These are phyloP conservation scores for Kondoa subrosea DNA, from an alignment of 768 basidiomycete genomes.

Conservation along the genomic window DNA sequence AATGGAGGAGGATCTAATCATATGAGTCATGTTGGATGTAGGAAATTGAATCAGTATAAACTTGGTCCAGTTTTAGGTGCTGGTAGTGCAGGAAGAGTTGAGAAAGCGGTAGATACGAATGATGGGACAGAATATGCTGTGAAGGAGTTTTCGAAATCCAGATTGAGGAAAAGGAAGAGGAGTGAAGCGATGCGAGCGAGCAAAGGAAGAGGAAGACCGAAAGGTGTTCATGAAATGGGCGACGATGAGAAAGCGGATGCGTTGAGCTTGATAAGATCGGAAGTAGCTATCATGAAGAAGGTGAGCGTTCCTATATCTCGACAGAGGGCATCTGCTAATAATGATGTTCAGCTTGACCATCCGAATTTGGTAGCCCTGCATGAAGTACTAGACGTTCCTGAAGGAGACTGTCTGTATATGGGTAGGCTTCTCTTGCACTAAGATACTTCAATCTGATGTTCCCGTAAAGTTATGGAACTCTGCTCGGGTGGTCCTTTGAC, in stretches of 20 bases:
- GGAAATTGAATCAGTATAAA: constrained; percentile 19
- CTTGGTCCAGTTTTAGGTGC: constrained; percentile 13
- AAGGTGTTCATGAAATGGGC: constrained; percentile 14
- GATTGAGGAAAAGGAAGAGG: constrained; percentile 15
- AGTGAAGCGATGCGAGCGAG: constrained; percentile 15
- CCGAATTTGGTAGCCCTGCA: constrained; percentile 42
- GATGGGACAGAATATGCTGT: constrained; percentile 19
- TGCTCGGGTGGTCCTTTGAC: constrained; percentile 15
- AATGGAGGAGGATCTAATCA: not conserved
- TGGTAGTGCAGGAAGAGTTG: constrained; percentile 19
- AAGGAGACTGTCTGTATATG: constrained; percentile 24
- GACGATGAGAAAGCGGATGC: constrained; percentile 27
- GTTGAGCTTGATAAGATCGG: constrained; percentile 43
- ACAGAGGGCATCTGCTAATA: too few species aligned
- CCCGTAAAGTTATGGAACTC: constrained; percentile 15
- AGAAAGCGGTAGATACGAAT: constrained; percentile 14
- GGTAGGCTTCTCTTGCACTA: constrained; percentile 9
- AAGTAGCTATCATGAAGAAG: constrained; percentile 98
- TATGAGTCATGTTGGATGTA: constrained; percentile 14
- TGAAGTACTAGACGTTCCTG: constrained; percentile 37
- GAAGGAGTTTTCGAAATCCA: constrained; percentile 18
- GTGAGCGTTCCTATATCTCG: too few species aligned
- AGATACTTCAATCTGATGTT: not conserved
- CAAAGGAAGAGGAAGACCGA: constrained; percentile 5
- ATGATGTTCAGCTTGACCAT: too few species aligned